A percentile compares a stretch with the other conserved stretches of the same genome.
phyloP scores from a whole-genome alignment of 2,329 filamentous ascomycete species.

The Tolypocladium ovalisporum region DNA sequence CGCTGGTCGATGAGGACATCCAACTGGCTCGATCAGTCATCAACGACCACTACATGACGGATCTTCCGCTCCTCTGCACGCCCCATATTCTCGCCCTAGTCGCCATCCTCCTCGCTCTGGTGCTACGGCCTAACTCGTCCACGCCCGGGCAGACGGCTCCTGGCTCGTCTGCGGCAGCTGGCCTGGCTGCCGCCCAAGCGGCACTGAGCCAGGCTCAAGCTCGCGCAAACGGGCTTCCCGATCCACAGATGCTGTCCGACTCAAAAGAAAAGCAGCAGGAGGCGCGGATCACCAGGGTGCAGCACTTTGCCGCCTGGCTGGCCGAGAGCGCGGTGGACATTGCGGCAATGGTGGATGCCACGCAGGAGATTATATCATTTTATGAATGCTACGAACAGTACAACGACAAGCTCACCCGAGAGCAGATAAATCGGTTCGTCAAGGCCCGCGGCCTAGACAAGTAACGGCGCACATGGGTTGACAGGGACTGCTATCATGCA shows the following conservation, averaged over 20 bases:
- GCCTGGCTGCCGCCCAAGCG: slow-evolving; percentile 38
- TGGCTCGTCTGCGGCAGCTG: slow-evolving; percentile 23
- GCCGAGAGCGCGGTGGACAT: slow-evolving; percentile 81
- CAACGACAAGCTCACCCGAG: slow-evolving; percentile 46
- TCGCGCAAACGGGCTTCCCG: slow-evolving; percentile 10
- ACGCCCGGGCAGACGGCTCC: slow-evolving; percentile 16
- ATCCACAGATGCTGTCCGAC: slow-evolving; percentile 11
- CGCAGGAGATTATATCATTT: slow-evolving; percentile 82
- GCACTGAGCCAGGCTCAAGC: slow-evolving; percentile 36
- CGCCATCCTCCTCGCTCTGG: slow-evolving; percentile 73
- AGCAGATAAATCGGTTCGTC: slow-evolving; percentile 48
- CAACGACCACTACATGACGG: slow-evolving; percentile 88
- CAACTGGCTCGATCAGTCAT: slow-evolving; percentile 71
- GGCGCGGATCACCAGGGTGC: slow-evolving; percentile 52
- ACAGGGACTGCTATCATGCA: not conserved
- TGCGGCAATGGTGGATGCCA: slow-evolving; percentile 75
- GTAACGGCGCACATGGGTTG: slow-evolving; percentile 13
- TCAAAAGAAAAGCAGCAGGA: slow-evolving; percentile 39
- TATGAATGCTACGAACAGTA: slow-evolving; percentile 62
- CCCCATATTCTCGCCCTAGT: slow-evolving; percentile 87
- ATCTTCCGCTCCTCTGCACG: slow-evolving; percentile 73
- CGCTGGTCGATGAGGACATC: slow-evolving; percentile 66
- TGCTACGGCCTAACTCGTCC: slow-evolving; percentile 51
- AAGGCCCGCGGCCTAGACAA: slow-evolving; percentile 47
- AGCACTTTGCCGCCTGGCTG: slow-evolving; percentile 62